These are phyloP conservation scores for Butyriboletus appendiculatus DNA, from an alignment of 1,284 basidiomycete species.

Conservation along the genomic window DNA sequence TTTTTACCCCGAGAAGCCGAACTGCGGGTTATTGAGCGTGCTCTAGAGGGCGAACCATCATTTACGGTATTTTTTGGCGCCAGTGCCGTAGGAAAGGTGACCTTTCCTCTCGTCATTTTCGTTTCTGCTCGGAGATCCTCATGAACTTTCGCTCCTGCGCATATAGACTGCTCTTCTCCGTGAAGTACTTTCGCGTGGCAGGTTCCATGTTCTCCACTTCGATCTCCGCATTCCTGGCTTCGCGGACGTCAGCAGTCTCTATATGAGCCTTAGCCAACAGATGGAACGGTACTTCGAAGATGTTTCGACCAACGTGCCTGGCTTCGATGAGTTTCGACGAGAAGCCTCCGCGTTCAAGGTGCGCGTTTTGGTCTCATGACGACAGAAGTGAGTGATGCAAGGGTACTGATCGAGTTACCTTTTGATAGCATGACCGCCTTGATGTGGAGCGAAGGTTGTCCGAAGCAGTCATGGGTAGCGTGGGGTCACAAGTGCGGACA, in stretches of 20 bases:
- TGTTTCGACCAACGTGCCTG: slow-evolving; percentile 58
- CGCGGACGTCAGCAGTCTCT: slow-evolving; percentile 74
- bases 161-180: slow-evolving; percentile 71
- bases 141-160: background rate
- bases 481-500: slow-evolving; percentile 56
- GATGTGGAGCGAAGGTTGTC: slow-evolving; percentile 63
- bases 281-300: slow-evolving; percentile 79
- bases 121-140: slow-evolving; percentile 6
- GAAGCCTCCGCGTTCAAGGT: slow-evolving; percentile 81
- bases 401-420: slow-evolving; percentile 2
- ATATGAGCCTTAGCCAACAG: slow-evolving; percentile 71
- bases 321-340: slow-evolving; percentile 72
- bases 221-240: slow-evolving; percentile 84
- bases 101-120: slow-evolving; percentile 2
- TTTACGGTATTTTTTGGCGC: slow-evolving; percentile 83
- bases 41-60: slow-evolving; percentile 67
- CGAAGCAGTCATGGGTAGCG: slow-evolving; percentile 39
- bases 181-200: slow-evolving; percentile 65
- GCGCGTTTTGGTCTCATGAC: background rate
- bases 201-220: slow-evolving; percentile 80
- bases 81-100: slow-evolving; percentile 77
- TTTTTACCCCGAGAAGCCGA: slow-evolving; percentile 73
- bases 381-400: background rate
- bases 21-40: slow-evolving; percentile 59
- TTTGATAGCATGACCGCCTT: slow-evolving; percentile 65